Percentiles rank a stretch among this genome's conserved stretches.
These are phyloP conservation scores for Mucor piriformis DNA, from an alignment of 371 early-diverging fungal species.

Conservation along the genomic window DNA sequence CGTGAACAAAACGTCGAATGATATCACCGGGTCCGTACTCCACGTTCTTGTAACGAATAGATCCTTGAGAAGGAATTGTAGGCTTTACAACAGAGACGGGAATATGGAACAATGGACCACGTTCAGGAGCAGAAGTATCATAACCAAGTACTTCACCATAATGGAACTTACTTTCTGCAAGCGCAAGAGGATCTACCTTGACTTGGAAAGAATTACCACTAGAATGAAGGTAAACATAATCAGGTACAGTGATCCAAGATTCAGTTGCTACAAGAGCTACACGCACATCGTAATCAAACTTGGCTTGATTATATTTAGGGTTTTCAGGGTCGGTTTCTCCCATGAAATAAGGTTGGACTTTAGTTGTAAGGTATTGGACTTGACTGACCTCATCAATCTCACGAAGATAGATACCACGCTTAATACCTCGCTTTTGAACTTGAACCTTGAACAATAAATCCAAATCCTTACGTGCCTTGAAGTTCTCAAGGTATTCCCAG, in stretches of 20 bases:
- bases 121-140: conserved; percentile 73
- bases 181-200: conserved; percentile 80
- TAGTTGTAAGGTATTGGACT: conserved; percentile 60
- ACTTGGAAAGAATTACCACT: conserved; percentile 73
- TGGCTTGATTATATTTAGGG: conserved; percentile 62
- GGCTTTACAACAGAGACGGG: conserved; percentile 95
- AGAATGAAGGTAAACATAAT: conserved; percentile 73
- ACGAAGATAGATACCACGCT: conserved; percentile 89
- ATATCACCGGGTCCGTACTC: conserved; percentile 81
- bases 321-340: conserved; percentile 64
- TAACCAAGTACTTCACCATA: conserved; percentile 79
- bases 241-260: conserved; percentile 84
- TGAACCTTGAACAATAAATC: conserved; percentile 71
- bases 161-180: conserved; percentile 78
- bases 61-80: conserved; percentile 47
- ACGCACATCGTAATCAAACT: conserved; percentile 80
- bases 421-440: conserved; percentile 36
- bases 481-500: conserved; percentile 76
- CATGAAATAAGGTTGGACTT: conserved; percentile 79
- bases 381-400: conserved; percentile 74
- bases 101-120: conserved; percentile 81
- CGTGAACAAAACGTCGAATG: conserved; percentile 78
- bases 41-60: conserved; percentile 57
- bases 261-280: conserved; percentile 73
- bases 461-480: conserved; percentile 60